Percentiles rank a stretch among this genome's conserved stretches.
phyloP scores from a whole-genome alignment of 495 filamentous ascomycete genomes.

The Melanomma pulvis-pyrius region DNA sequence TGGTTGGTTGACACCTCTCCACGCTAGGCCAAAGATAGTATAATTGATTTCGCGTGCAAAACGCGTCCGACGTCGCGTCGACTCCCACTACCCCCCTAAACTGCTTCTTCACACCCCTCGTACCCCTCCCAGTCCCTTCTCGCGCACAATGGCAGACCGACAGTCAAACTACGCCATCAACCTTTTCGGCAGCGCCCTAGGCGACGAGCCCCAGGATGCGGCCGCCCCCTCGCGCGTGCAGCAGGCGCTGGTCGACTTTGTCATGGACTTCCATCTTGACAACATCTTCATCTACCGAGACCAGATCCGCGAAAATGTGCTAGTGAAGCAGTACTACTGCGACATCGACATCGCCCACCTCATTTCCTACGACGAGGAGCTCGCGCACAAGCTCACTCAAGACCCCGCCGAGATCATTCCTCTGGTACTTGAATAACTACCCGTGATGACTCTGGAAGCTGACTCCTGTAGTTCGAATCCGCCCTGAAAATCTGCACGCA shows the following conservation, averaged over 20 bases:
- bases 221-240: conserved; percentile 61
- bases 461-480: conserved; percentile 72
- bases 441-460: conserved; percentile 16
- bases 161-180: conserved; percentile 82
- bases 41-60: too few relatives aligned
- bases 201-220: conserved; percentile 58
- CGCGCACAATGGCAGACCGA: conserved; percentile 69
- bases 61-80: too few relatives aligned
- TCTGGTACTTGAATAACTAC: conserved; percentile 59
- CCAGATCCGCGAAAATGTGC: conserved; percentile 91
- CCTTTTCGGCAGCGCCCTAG: conserved; percentile 65
- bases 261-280: conserved; percentile 92
- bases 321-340: conserved; percentile 93
- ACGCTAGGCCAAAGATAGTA: too few relatives aligned
- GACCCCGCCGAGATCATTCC: conserved; percentile 94
- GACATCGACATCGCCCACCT: conserved; percentile 96
- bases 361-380: conserved; percentile 94
- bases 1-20: too few relatives aligned
- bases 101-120: background rate
- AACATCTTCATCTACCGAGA: conserved; percentile 98
- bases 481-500: conserved; percentile 90
- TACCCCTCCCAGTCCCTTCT: background rate
- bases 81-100: background rate
- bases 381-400: conserved; percentile 86
- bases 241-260: conserved; percentile 68